phyloP scores from a whole-genome alignment of 371 early-diverging fungal genomes.

The Capniomyces stellatus region DNA sequence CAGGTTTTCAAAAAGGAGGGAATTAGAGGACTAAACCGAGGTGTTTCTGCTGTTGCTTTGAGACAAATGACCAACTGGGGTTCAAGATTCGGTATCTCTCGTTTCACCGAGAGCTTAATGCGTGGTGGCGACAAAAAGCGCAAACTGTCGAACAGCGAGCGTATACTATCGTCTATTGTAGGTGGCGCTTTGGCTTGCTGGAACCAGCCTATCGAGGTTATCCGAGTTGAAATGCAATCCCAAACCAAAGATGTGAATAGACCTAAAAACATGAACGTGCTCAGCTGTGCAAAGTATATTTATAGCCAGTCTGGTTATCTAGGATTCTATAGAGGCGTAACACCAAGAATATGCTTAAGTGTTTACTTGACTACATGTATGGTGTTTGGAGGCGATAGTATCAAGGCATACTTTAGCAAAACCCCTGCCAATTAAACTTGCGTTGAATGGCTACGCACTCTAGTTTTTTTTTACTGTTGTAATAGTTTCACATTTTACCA shows the following conservation, averaged over 20 bases:
- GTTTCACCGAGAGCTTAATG: slow-evolving; percentile 64
- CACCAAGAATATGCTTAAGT: slow-evolving; percentile 76
- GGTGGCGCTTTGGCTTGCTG: slow-evolving; percentile 86
- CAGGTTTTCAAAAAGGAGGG: slow-evolving; percentile 86
- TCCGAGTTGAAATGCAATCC: slow-evolving; percentile 92
- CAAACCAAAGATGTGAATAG: slow-evolving; percentile 66
- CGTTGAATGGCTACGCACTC: too few relatives aligned
- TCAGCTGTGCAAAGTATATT: slow-evolving; percentile 66
- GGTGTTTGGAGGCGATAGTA: slow-evolving; percentile 77
- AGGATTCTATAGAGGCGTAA: slow-evolving; percentile 90
- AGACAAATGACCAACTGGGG: slow-evolving; percentile 97
- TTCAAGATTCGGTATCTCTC: slow-evolving; percentile 76
- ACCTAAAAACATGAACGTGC: slow-evolving; percentile 75
- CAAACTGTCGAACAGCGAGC: slow-evolving; percentile 26
- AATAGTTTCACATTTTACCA: too few relatives aligned
- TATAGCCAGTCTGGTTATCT: slow-evolving; percentile 68
- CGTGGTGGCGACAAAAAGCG: slow-evolving; percentile 20
- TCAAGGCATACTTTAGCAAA: slow-evolving; percentile 34
- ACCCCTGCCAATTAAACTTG: background rate
- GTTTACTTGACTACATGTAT: slow-evolving; percentile 92
- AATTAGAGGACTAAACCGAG: slow-evolving; percentile 87
- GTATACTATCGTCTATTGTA: slow-evolving; percentile 42
- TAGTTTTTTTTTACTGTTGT: too few relatives aligned
- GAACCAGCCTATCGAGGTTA: slow-evolving; percentile 95
- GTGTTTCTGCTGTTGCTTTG: slow-evolving; percentile 76